Conservation (phyloP, 257 asterid species). For the Scutellaria galericulata region DNA sequence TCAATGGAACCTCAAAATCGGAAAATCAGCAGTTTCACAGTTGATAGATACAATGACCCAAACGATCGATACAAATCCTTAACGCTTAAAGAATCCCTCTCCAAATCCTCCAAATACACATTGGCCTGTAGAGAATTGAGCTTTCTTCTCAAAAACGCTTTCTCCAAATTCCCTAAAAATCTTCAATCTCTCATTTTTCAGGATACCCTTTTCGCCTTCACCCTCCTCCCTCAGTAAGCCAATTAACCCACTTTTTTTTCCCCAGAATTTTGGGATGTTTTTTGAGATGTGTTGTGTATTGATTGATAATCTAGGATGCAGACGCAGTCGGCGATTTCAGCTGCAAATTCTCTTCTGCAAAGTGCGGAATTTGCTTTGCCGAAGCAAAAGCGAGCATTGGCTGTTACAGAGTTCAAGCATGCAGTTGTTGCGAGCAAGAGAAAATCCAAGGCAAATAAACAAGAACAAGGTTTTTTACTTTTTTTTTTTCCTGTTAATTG, state of each 20-base stretch:
- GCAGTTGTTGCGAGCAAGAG: constrained; percentile 77
- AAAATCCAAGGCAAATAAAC: constrained; percentile 53
- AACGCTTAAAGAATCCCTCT: constrained; percentile 56
- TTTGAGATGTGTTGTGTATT: neutral
- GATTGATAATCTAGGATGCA: constrained; percentile 54
- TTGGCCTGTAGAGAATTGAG: constrained; percentile 73
- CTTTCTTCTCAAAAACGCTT: constrained; percentile 58
- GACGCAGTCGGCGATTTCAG: constrained; percentile 56
- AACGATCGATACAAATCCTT: constrained; percentile 57
- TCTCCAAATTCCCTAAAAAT: constrained; percentile 57
- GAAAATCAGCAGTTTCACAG: neutral
- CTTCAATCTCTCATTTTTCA: constrained; percentile 70
- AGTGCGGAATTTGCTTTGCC: constrained; percentile 79
- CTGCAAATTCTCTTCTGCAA: constrained; percentile 71
- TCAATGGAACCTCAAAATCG: constrained; percentile 39
- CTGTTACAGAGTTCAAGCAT: constrained; percentile 64
- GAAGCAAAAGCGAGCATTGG: constrained; percentile 71
- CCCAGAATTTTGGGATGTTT: neutral
- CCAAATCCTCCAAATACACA: constrained; percentile 44
- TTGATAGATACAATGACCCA: constrained; percentile 20
- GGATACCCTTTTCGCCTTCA: constrained; percentile 74
- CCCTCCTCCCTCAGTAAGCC: constrained; percentile 69
- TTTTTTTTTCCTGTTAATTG: neutral
- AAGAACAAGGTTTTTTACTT: constrained; percentile 47
- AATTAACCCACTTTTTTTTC: neutral